phyloP scores from a whole-genome alignment of 192 early-diverging fungal species.

The Pilaira anomala region DNA sequence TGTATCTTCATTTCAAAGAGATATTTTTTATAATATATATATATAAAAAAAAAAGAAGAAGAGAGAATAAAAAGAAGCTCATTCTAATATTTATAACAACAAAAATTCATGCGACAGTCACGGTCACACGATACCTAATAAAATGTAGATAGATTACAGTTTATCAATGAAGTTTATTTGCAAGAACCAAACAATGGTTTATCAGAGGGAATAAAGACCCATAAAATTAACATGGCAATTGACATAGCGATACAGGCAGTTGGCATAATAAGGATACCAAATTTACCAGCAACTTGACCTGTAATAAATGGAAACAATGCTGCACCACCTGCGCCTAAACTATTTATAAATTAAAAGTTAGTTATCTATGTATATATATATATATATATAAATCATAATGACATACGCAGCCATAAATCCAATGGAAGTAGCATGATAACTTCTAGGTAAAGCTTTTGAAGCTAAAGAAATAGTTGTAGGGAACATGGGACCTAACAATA shows the following conservation, averaged over 20 bases:
- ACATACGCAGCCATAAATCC: slow-evolving; percentile 36
- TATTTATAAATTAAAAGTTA: not conserved
- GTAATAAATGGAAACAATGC: slow-evolving; percentile 33
- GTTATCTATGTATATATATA: not conserved
- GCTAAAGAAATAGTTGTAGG: slow-evolving; percentile 31
- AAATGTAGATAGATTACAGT: too few species aligned
- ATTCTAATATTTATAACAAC: not conserved
- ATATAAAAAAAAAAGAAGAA: slow-evolving; percentile 2
- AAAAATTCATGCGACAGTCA: slow-evolving; percentile 1
- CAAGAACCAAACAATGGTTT: slow-evolving; percentile 10
- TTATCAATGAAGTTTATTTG: too few species aligned
- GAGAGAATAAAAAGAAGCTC: not conserved
- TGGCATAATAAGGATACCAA: slow-evolving; percentile 28
- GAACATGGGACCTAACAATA: slow-evolving; percentile 30
- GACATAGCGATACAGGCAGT: slow-evolving; percentile 16
- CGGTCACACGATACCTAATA: slow-evolving; percentile 2
- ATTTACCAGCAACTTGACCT: slow-evolving; percentile 25
- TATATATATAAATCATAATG: not conserved
- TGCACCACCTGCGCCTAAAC: slow-evolving; percentile 29
- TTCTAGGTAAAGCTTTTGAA: slow-evolving; percentile 24
- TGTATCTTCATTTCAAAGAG: too few species aligned
- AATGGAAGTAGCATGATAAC: slow-evolving; percentile 31
- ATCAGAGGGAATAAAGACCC: slow-evolving; percentile 17
- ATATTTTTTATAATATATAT: not conserved
- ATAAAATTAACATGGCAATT: slow-evolving; percentile 16